Base-by-base conservation (phyloP, 1,284 basidiomycete species). In the Tremellales sp. region DNA sequence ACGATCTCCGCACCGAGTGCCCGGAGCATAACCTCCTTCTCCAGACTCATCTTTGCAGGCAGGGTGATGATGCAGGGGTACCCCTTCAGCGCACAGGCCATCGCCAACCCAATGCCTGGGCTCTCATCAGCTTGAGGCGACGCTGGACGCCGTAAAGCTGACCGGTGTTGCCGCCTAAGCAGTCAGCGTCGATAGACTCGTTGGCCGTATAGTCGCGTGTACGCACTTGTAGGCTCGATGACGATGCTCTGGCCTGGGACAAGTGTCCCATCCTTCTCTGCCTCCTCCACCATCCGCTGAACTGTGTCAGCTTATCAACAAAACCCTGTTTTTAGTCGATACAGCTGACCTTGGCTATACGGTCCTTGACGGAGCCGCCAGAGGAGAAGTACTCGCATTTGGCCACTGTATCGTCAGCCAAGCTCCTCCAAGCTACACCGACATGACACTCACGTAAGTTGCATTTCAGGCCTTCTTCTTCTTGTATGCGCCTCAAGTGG, bases 1-100 rank as follows among this genome's bases (percentile, higher is more conserved):
- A 97, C 80, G 46, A 98, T 90, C 71, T 93, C 86, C 3, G 94
- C 93, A 10, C 94, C 94, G 2, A 97, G 79, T 0, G 91, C 90
- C 49, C 87, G 84, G 40, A 98, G 79, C 35, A 89, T 83, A 10
- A 89, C 89, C 76, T 94, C 91, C 75, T 98, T 98, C 76, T 98
- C 93, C 52, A 85, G 75, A 3, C 87, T 91, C 94, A 97, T 98
- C 78, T 97, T 98, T 68, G 92, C 85, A 43, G 93, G 94, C 68
- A 96, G 78, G 49, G 90, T 93, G 72, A 98, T 98, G 70, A 98
- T 92, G 64, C 75, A 78, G 45, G 74, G 69, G 58, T 73, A 72
- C 15, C 74, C 73, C 56, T 74, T 73, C 45, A 75, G 56, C 2
- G 92, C 91, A 61, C 89, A 90, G 0, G 89, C 85, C 76, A 97